Base-by-base conservation (phyloP, 495 filamentous ascomycete species). In the Neurospora sp. region DNA sequence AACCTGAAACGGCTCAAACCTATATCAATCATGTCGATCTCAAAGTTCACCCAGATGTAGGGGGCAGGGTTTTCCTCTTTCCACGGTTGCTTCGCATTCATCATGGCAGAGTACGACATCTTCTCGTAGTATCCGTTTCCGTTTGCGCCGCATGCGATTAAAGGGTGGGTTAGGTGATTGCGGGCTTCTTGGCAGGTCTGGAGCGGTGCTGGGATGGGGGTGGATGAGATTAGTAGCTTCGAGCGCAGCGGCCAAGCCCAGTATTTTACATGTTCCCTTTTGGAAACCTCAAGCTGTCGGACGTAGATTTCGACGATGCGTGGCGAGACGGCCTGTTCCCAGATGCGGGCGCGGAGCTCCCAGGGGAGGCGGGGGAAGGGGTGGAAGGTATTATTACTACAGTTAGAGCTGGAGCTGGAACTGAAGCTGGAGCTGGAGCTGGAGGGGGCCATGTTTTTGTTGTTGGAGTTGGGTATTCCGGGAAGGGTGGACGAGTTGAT, bases 281-380 rank as follows among this genome's bases (percentile, higher is more conserved):
- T 42, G 40, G 17, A 42, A 1, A 4, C 38, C 10, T 10, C 38
- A 13, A 39, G 38, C 38, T 39, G 38, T 42, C 15, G 19, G 5
- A 17, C 19, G 42, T n/a, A n/a, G 13, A 40, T n/a, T 8, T 45
- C 19, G 42, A 54, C 4, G 69, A 83, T 76, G 70, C 84, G 81
- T 34, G 84, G 80, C 34, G 79, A 79, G 73, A 86, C 74, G 42
- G 82, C 72, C 69, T 75, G 78, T 73, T 79, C 75, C 83, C 84
- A 86, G 73, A 87, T 82, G 73, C 81, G 80, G 62, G 85, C 79
- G 28, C 85, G 85, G 59, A 87, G 80, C 76, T 87, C 85, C 36
- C 81, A 11, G 9, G 85, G 85, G 6, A 87, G 81, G 9, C 31
- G 13, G 45, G 79, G 17, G 77, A 87, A 87, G 40, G 43, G 71